A percentile compares a stretch with the other conserved stretches of the same genome.
Evolutionary conservation across 2,329 filamentous ascomycete genomes (phyloP).

Genomic region (Cercospora zeina): DNA sequence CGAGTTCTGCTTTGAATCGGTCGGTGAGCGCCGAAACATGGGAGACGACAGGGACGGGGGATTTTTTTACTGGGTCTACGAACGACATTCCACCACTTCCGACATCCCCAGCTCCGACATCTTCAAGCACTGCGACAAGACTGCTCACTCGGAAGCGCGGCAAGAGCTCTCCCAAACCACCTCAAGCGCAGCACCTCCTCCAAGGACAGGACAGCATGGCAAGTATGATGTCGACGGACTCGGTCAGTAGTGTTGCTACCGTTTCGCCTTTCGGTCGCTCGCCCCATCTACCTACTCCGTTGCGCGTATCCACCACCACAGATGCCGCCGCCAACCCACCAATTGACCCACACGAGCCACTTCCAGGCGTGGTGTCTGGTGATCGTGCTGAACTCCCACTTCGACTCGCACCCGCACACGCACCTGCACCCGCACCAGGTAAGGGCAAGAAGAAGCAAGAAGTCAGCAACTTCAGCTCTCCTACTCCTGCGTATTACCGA

Average conservation of each 20-base stretch:
- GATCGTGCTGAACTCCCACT: not conserved
- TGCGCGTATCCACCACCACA: slow-evolving; percentile 7
- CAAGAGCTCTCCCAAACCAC: slow-evolving; percentile 1
- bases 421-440: not conserved
- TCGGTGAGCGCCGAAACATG: slow-evolving; percentile 8
- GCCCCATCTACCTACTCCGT: slow-evolving; percentile 5
- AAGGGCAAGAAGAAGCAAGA: not conserved
- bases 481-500: not conserved
- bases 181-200: slow-evolving; percentile 2
- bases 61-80: not conserved
- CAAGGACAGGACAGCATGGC: slow-evolving; percentile 12
- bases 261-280: slow-evolving; percentile 13
- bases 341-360: not conserved
- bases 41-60: slow-evolving; percentile 4
- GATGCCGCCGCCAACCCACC: not conserved
- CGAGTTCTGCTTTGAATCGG: not conserved
- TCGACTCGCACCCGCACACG: too few species aligned
- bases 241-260: slow-evolving; percentile 11
- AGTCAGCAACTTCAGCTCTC: slow-evolving; percentile 9
- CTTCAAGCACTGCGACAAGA: not conserved
- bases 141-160: slow-evolving; percentile 2
- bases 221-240: slow-evolving; percentile 16
- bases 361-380: not conserved
- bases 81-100: not conserved
- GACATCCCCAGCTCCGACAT: not conserved